Evolutionary conservation across 805 yeast genomes (phyloP), one percentile per base, ranked within the genome.

Genomic region (Ogataea pilisensis): DNA sequence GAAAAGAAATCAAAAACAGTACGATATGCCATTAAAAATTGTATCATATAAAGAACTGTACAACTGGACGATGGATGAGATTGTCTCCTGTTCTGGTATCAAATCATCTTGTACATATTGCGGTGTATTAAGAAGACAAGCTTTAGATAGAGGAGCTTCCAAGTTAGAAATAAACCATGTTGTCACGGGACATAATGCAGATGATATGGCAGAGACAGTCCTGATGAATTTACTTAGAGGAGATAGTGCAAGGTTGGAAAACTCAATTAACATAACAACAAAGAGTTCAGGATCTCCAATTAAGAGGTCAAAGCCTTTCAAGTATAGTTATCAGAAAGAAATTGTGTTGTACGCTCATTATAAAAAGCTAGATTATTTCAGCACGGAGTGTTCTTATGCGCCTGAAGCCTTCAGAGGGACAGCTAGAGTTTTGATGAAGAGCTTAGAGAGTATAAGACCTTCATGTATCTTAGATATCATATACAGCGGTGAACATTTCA

Each of bases 401-500:
- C 98, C 99, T 2, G 99, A 93, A 60, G 98, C 99, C 0, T 93
- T 93, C 57, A 72, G 99, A 50, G 99, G 99, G 16, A 93, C 98
- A 0, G 96, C 99, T 0, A 75, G 99, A 57, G 88, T 89, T 43
- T 69, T 93, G 21, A 80, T 93, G 72, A 93, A 93, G 64, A 85
- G 88, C 49, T 66, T 93, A 31, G 99, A 93, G 58, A 78, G 91
- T 3, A 80, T 90, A 1, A 74, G 97, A 52, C 96, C 99, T 13
- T 81, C 93, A 28, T 84, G 96, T 55, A 93, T 93, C 42, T 78
- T 93, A 60, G 99, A 93, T 64, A 86, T 93, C 40, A 93, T 93
- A 25, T 85, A 85, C 50, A 85, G 95, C 49, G 99, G 99, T 27
- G 99, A 93, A 63, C 82, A 80, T 46, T 75, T 90, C 49, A 80